Base-by-base conservation (phyloP, 225 moss, liverwort and hornwort species). In the Antitrichia curtipendula region DNA sequence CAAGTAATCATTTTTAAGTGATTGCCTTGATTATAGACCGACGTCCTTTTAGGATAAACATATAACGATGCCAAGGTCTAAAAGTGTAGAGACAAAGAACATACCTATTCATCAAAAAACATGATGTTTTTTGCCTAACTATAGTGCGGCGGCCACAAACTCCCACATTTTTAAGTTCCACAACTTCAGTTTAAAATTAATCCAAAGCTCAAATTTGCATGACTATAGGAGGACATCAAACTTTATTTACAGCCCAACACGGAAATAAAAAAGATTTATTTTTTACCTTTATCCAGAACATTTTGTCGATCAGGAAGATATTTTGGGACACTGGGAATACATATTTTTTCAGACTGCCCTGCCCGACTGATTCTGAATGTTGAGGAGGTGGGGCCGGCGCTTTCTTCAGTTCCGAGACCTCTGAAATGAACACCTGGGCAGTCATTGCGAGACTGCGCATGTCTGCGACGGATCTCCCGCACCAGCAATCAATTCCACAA, bases 21-120 rank as follows among this genome's bases (percentile, higher is more conserved):
- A 71, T 16, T 43, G 27, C 16, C 5, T 43, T 71, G 2, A 3
- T 16, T 16, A 27, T 27, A 43, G 2, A 4, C 1, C 10, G 0
- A 0, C 3, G 17, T 45, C 28, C 1, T 43, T 71, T 9, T 3
- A 15, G 4, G 3, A 3, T 9, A 9, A 64, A 64, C 34, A 0
- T 34, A 0, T 36, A 66, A 66, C 10, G 0, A 45, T 4, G 1
- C 2, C 14, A 45, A 71, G 0, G 28, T 16, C 6, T 17, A 10
- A 28, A 17, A 28, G 0, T 45, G 2, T n/a, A n/a, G n/a, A n/a
- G n/a, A n/a, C n/a, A n/a, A n/a, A 41, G 3, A 43, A 41, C 27
- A 27, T 14, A 16, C 27, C 27, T 43, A 43, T 43, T 27, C 5
- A 71, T 71, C 16, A 6, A 47, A 72, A 71, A 72, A 45, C 28